Conservation (phyloP, 768 basidiomycete genomes). For the Naganishia vishniacii region DNA sequence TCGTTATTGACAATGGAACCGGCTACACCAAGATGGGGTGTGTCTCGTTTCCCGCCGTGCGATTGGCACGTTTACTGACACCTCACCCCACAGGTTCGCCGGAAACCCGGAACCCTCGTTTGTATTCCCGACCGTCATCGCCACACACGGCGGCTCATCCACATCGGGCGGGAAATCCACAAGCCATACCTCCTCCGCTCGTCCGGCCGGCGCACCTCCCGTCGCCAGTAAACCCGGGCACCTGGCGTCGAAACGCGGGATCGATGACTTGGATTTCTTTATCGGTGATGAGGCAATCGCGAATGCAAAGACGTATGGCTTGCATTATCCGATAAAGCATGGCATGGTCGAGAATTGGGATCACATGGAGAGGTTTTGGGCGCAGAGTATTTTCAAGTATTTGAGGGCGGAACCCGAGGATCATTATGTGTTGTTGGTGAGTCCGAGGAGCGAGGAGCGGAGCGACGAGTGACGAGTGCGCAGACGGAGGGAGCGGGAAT, state of each 20-base stretch:
- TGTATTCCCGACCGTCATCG: slow-evolving; percentile 97
- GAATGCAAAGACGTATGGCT: slow-evolving; percentile 90
- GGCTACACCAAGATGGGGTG: slow-evolving; percentile 30
- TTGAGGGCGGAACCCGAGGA: slow-evolving; percentile 96
- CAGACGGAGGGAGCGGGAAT: no score
- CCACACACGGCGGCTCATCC: slow-evolving; percentile 69
- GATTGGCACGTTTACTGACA: no score
- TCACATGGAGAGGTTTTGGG: slow-evolving; percentile 98
- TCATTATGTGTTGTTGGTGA: slow-evolving; percentile 91
- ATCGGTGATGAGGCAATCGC: slow-evolving; percentile 97
- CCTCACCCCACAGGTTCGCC: slow-evolving; percentile 63
- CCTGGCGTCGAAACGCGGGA: slow-evolving; percentile 90
- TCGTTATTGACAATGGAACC: slow-evolving; percentile 12
- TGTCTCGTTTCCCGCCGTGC: slow-evolving; percentile 25
- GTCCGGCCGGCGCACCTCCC: slow-evolving; percentile 53
- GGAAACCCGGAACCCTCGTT: slow-evolving; percentile 99
- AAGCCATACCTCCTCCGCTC: slow-evolving; percentile 28
- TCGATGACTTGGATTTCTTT: slow-evolving; percentile 98
- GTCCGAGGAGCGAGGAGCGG: slow-evolving; percentile 40
- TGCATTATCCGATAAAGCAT: slow-evolving; percentile 94
- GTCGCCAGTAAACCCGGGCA: slow-evolving; percentile 80
- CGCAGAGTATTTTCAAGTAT: slow-evolving; percentile 99
- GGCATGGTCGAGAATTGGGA: slow-evolving; percentile 86
- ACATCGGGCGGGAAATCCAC: slow-evolving; percentile 17
- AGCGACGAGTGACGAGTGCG: neutral